Evolutionary conservation across 495 filamentous ascomycete species (phyloP), one percentile per base, ranked within the genome.

Genomic region (Tuber microsphaerosporum): DNA sequence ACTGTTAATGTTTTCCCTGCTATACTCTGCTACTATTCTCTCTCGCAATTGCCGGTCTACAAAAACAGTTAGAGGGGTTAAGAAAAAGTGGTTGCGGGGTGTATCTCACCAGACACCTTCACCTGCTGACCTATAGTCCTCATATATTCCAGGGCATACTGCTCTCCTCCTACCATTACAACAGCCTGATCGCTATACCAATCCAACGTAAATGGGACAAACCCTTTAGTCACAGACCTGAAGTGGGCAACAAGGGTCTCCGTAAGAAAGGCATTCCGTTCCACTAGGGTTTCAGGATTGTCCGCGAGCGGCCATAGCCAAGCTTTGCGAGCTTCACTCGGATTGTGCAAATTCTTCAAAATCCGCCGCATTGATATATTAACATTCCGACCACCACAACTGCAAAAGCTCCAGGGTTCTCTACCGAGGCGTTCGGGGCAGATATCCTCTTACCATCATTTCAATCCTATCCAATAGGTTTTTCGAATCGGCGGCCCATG

Each of bases 161-260:
- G 75, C 56, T 82, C 81, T 22, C 76, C 70, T 0, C 81, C 81
- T n/a, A 81, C 78, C 72, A 80, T 81, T 34, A 71, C 71, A 42
- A 77, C 46, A 1, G 75, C 74, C 56, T 82, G 81, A 14, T 80
- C 76, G n/a, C 73, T 78, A 39, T 82, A 72, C 81, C 81, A 82
- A 48, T 82, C 81, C 43, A 81, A 74, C 16, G 75, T 76, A 61
- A 82, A 82, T 45, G 81, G 81, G 12, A 82, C 45, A 42, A 78
- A 80, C 22, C 81, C 81, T 69, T 81, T 81, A 26, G 81, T 81
- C 34, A 82, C 73, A 3, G 81, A 76, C 51, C 81, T 75, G 70
- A 82, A 82, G 44, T 82, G 81, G 1, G 81, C 81, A 31, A 76
- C 78, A 39, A 82, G 81, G n/a, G 76, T 80, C 73, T 80, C 72